phyloP scores from a whole-genome alignment of 371 early-diverging fungal genomes.

The Actinomortierella ambigua region DNA sequence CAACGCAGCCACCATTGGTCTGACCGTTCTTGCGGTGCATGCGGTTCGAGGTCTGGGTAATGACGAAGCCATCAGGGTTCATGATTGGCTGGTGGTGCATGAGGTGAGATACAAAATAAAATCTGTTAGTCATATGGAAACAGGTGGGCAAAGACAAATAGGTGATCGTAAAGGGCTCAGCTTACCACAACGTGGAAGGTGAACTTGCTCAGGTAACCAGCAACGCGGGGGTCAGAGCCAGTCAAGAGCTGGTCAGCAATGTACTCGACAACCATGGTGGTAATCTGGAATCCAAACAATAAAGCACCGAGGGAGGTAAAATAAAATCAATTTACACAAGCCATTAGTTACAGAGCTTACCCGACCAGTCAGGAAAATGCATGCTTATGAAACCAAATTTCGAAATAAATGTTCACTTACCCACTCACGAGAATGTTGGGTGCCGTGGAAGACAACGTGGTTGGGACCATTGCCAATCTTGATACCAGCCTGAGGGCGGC shows the following conservation, averaged over 20 bases:
- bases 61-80: slow-evolving; percentile 68
- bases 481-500: slow-evolving; percentile 28
- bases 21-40: slow-evolving; percentile 67
- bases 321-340: too few relatives aligned
- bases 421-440: slow-evolving; percentile 14
- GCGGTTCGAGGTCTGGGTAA: slow-evolving; percentile 52
- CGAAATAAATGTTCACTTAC: slow-evolving; percentile 2
- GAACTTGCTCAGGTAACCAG: slow-evolving; percentile 39
- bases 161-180: too few relatives aligned
- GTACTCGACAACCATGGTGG: slow-evolving; percentile 29
- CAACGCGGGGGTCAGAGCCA: slow-evolving; percentile 39
- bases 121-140: too few relatives aligned
- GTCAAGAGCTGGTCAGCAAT: slow-evolving; percentile 25
- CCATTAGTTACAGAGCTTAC: too few relatives aligned
- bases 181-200: slow-evolving; percentile 33
- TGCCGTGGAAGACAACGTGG: slow-evolving; percentile 40
- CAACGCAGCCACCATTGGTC: slow-evolving; percentile 32
- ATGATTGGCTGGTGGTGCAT: slow-evolving; percentile 50
- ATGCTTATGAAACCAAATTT: too few relatives aligned
- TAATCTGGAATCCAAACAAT: slow-evolving; percentile 13
- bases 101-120: too few relatives aligned
- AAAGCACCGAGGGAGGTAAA: too few relatives aligned
- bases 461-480: slow-evolving; percentile 44
- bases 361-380: too few relatives aligned
- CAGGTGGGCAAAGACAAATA: too few relatives aligned